Evolutionary conservation across 768 basidiomycete species (phyloP).

Genomic region (Mrakia gelida): DNA sequence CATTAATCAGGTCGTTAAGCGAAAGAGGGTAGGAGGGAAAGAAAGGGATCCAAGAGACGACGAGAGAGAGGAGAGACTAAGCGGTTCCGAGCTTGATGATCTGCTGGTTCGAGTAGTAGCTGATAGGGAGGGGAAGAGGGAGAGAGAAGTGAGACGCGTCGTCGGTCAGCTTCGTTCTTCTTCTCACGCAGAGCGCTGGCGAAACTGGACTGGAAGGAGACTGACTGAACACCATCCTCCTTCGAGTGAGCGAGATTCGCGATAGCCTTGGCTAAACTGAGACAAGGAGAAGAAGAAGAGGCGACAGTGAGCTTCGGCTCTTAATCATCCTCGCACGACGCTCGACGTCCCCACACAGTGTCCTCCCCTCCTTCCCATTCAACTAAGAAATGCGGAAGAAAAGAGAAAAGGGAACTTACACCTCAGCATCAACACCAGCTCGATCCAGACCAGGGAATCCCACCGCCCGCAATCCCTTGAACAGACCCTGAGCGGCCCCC

Average conservation of each 20-base stretch:
- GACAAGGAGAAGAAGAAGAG: not conserved
- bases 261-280: conserved; percentile 40
- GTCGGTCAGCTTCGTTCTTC: not conserved
- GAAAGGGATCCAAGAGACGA: no score
- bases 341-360: no score
- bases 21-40: no score
- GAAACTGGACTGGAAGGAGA: not conserved
- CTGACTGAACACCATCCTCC: conserved; percentile 27
- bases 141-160: not conserved
- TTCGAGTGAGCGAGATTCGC: conserved; percentile 34
- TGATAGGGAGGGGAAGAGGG: conserved; percentile 16
- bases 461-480: conserved; percentile 35
- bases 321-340: not conserved
- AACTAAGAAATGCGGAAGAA: no score
- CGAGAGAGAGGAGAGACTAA: not conserved
- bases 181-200: not conserved
- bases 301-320: not conserved
- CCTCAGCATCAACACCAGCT: conserved; percentile 35
- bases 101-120: conserved; percentile 35
- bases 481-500: conserved; percentile 33
- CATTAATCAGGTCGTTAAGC: no score
- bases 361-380: not conserved
- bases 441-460: conserved; percentile 35
- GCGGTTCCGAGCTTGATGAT: conserved; percentile 34
- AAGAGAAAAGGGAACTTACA: conserved; percentile 33